Percentiles rank a stretch among this genome's conserved stretches.
Conservation (phyloP, 495 filamentous ascomycete genomes). For the Podospora comata region DNA sequence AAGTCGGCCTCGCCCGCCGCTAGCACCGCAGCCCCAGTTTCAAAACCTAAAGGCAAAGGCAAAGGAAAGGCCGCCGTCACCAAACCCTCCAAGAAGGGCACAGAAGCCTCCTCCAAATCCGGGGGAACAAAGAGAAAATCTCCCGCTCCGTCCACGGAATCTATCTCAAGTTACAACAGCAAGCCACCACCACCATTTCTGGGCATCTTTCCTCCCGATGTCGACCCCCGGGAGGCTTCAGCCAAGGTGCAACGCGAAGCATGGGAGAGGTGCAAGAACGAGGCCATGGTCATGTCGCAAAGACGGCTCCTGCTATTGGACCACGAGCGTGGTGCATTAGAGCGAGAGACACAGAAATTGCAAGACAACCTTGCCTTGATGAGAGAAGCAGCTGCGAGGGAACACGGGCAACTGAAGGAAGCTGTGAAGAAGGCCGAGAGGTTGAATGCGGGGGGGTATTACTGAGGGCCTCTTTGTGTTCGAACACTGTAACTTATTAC, state of each 20-base stretch:
- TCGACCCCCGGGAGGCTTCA: conserved; percentile 23
- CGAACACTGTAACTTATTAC: no score
- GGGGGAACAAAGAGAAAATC: conserved; percentile 2
- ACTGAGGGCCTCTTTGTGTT: neutral
- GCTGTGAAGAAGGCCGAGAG: conserved; percentile 20
- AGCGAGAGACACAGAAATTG: conserved; percentile 25
- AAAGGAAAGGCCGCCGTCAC: conserved; percentile 1
- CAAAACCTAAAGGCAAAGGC: conserved; percentile 2
- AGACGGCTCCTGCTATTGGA: conserved; percentile 25
- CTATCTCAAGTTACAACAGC: neutral
- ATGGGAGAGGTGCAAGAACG: conserved; percentile 27
- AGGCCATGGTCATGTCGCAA: conserved; percentile 28
- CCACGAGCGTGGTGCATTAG: conserved; percentile 27
- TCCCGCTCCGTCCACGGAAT: neutral
- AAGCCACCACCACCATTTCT: neutral
- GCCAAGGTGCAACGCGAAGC: conserved; percentile 30
- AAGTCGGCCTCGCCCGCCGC: neutral
- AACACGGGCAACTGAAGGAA: conserved; percentile 11
- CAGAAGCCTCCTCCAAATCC: neutral
- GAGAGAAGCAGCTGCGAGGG: conserved; percentile 15
- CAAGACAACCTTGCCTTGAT: conserved; percentile 25
- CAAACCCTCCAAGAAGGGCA: neutral
- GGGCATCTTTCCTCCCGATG: conserved; percentile 16
- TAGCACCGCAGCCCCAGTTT: neutral
- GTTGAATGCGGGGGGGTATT: conserved; percentile 7